Evolutionary conservation across 257 asterid genomes (phyloP).

Genomic region (Solanum lycopersicoides): DNA sequence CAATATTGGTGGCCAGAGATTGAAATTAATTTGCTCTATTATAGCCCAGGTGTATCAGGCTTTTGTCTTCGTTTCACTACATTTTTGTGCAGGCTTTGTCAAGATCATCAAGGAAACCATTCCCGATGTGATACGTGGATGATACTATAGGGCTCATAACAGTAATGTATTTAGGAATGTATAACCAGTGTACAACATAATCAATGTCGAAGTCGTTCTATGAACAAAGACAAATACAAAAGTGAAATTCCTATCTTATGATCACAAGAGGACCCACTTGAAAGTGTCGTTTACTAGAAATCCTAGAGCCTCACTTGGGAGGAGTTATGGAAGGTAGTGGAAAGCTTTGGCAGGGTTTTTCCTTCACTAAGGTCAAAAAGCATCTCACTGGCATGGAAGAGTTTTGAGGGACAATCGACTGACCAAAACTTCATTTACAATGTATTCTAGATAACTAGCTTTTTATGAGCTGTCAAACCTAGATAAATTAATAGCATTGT

Average conservation of each 20-base stretch:
- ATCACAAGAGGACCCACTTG: not conserved
- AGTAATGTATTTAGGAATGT: not conserved
- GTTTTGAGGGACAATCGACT: not conserved
- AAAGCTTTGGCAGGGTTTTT: not conserved
- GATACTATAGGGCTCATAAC: not conserved
- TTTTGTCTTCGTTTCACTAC: not conserved
- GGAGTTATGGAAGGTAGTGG: not conserved
- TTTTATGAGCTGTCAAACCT: not conserved
- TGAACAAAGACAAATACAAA: not conserved
- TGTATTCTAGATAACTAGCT: not conserved
- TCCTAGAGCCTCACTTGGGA: not conserved
- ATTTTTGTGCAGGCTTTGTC: not conserved
- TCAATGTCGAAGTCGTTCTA: not conserved
- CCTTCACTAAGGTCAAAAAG: not conserved
- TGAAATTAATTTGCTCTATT: not conserved
- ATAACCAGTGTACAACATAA: not conserved
- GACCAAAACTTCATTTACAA: not conserved
- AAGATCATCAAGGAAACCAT: not conserved
- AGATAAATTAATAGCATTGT: not conserved
- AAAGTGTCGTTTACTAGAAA: not conserved
- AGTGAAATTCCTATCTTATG: not conserved
- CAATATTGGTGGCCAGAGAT: not conserved
- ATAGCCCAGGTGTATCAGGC: not conserved
- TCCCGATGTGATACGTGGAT: not conserved
- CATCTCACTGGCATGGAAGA: not conserved